Base-by-base conservation (phyloP, 2,329 filamentous ascomycete species). In the Penicillium sp. region DNA sequence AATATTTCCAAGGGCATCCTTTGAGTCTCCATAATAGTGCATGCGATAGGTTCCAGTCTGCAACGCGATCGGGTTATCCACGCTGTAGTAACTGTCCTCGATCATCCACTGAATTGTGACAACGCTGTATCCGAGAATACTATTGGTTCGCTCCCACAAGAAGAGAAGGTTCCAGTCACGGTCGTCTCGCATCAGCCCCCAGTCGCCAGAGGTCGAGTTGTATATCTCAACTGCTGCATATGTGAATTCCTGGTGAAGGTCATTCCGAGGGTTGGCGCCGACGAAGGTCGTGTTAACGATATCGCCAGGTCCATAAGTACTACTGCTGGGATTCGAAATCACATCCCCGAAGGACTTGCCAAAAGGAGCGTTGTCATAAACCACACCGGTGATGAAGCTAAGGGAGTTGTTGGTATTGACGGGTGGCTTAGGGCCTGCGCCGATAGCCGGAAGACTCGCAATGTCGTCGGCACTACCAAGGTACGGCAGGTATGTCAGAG, bases 251-350 rank as follows among this genome's bases (percentile, higher is more conserved):
- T 90, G 84, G 2, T 86, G 84, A 27, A 97, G 83, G 61, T 96
- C 89, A 71, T 97, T 97, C 27, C 93, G 84, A 15, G 93, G 93
- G 67, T 96, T 96, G 1, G 92, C 92, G 15, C 88, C 93, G 2
- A 93, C 84, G 71, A 97, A 97, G 0, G 81, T 85, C 0, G 82
- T 88, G 15, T 77, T 81, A 47, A 92, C 84, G 4, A 78, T 77
- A 29, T 83, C 80, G 3, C 90, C 90, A 8, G 81, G 75, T 1
- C 73, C 60, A 69, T 89, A 91, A 1, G 77, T 75, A 11, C 80
- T 68, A 0, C 74, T 68, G 1, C 83, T 79, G 0, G 79, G 77
- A 31, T 81, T 77, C 0, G 75, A 74, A 26, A 84, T 73, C 1
- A 91, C 82, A 41, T 86, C 80, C 42, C 93, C 93, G 66, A 91